These are phyloP conservation scores for Leishmania lainsoni DNA, from an alignment of 208 protist genomes.

Conservation along the genomic window DNA sequence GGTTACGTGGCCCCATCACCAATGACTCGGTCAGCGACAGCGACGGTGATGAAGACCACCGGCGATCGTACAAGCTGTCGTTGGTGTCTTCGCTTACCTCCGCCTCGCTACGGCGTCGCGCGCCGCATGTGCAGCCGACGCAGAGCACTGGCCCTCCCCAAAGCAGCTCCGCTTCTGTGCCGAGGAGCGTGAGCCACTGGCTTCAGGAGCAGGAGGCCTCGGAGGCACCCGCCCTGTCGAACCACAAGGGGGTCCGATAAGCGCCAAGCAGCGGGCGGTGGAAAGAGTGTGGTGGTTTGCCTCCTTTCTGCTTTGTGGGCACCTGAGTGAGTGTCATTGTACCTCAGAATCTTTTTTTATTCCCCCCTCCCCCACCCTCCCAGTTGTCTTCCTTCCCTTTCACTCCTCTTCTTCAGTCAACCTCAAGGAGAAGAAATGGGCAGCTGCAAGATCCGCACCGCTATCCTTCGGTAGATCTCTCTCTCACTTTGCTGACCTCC, in stretches of 20 bases:
- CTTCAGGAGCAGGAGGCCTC: conserved; percentile 20
- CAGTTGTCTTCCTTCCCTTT: not conserved
- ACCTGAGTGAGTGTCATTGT: not conserved
- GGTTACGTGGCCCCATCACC: conserved; percentile 30
- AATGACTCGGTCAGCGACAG: conserved; percentile 30
- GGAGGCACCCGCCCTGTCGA: not conserved
- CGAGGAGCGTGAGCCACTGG: conserved; percentile 19
- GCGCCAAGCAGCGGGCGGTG: not conserved
- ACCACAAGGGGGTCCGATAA: conserved; percentile 5
- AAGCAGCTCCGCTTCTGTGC: not conserved
- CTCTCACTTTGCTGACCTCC: not conserved
- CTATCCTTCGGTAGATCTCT: too few species aligned
- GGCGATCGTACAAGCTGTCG: conserved; percentile 31
- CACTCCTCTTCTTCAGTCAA: not conserved
- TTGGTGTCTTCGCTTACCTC: conserved; percentile 31
- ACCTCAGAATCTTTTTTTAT: conserved; percentile 7
- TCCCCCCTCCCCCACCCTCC: not conserved
- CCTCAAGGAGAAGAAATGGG: not conserved
- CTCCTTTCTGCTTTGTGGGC: not conserved
- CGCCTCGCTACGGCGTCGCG: conserved; percentile 19
- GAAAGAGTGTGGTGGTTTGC: not conserved
- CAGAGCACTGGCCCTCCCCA: not conserved
- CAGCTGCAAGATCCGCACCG: not conserved
- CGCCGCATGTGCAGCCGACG: conserved; percentile 13
- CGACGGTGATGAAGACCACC: conserved; percentile 9